phyloP scores from a whole-genome alignment of 805 yeast genomes.

The Yamadazyma ubonensis region DNA sequence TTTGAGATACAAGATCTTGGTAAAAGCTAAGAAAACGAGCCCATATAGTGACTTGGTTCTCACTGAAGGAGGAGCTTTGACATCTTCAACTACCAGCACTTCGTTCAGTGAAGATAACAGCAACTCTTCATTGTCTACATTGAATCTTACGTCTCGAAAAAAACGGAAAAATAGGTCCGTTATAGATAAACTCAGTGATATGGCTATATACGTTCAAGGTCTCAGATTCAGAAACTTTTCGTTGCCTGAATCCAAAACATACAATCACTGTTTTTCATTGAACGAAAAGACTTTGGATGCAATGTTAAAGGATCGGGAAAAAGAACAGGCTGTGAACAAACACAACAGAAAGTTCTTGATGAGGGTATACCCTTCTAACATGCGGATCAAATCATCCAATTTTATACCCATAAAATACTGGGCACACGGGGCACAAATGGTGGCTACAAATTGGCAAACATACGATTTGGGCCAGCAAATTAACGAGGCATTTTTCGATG shows the following conservation, averaged over 20 bases:
- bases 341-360: conserved; percentile 75
- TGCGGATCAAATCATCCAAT: conserved; percentile 74
- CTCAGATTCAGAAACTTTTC: conserved; percentile 78
- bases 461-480: conserved; percentile 86
- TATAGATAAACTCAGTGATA: conserved; percentile 46
- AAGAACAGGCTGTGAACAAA: conserved; percentile 56
- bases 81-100: conserved; percentile 28
- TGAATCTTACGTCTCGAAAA: conserved; percentile 24
- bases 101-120: conserved; percentile 42
- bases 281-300: conserved; percentile 68
- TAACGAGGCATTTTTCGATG: conserved; percentile 76
- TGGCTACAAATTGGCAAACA: conserved; percentile 96
- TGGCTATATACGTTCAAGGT: conserved; percentile 77
- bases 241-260: conserved; percentile 77
- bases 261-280: conserved; percentile 82
- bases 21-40: conserved; percentile 72
- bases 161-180: conserved; percentile 23
- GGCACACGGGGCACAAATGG: conserved; percentile 89
- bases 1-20: conserved; percentile 64
- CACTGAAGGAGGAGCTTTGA: conserved; percentile 22
- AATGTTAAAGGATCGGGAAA: conserved; percentile 61
- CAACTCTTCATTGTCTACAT: conserved; percentile 5
- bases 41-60: conserved; percentile 13
- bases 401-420: conserved; percentile 79
- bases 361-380: conserved; percentile 85